Conservation (phyloP, 768 basidiomycete genomes). For the Trametes meyenii region DNA sequence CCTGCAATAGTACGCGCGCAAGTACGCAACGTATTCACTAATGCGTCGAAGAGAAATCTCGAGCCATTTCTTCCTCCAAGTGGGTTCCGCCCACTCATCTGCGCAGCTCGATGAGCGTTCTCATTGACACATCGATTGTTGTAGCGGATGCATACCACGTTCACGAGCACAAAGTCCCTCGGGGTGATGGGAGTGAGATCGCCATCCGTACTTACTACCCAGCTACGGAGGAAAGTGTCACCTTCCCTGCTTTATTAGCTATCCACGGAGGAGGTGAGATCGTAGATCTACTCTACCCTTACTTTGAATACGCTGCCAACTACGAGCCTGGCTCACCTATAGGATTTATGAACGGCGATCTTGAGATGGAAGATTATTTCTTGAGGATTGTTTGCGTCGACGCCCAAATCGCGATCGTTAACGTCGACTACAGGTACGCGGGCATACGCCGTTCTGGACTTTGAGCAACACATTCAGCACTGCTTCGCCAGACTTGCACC, state of each 20-base stretch:
- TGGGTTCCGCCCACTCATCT: neutral
- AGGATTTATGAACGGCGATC: constrained; percentile 14
- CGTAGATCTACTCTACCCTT: neutral
- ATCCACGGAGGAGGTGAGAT: constrained; percentile 18
- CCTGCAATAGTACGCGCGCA: neutral
- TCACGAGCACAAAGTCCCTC: neutral
- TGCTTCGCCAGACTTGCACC: constrained; percentile 27
- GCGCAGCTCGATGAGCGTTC: neutral
- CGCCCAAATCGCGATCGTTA: constrained; percentile 25
- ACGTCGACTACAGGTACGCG: constrained; percentile 19
- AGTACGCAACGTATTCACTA: neutral
- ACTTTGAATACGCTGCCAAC: neutral
- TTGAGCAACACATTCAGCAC: neutral
- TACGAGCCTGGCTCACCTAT: neutral
- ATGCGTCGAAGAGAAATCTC: neutral
- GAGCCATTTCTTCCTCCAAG: neutral
- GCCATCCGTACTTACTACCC: constrained; percentile 1
- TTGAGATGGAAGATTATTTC: constrained; percentile 25
- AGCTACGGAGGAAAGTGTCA: neutral
- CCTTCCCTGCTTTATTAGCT: constrained; percentile 9
- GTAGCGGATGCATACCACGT: neutral
- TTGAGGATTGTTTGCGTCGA: constrained; percentile 25
- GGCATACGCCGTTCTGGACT: neutral
- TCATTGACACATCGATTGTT: too few species aligned
- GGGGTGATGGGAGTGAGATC: neutral